These are phyloP conservation scores for Pyrenopolyporus hunteri DNA, from an alignment of 495 filamentous ascomycete genomes.

Conservation along the genomic window DNA sequence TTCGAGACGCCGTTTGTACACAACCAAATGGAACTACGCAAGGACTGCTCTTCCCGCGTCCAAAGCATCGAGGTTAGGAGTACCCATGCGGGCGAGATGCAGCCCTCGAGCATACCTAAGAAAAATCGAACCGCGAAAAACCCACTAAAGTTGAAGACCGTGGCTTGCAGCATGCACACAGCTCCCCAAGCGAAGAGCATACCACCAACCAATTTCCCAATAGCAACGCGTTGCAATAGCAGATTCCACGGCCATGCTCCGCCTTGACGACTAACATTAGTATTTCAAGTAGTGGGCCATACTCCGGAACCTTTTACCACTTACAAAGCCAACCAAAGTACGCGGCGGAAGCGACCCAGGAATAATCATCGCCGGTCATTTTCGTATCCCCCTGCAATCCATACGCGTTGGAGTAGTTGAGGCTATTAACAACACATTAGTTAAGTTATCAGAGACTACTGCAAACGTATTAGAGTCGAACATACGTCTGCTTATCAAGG, in stretches of 20 bases:
- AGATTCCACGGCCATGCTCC: slow-evolving; percentile 46
- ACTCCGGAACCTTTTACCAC: too few species aligned
- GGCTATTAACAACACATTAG: slow-evolving; percentile 3
- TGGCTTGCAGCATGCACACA: slow-evolving; percentile 41
- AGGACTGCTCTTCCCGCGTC: slow-evolving; percentile 35
- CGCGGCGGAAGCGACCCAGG: slow-evolving; percentile 43
- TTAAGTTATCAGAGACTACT: background rate
- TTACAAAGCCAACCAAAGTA: slow-evolving; percentile 45
- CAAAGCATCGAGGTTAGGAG: slow-evolving; percentile 42
- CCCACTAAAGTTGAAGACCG: slow-evolving; percentile 40
- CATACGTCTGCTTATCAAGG: slow-evolving; percentile 45
- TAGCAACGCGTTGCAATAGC: slow-evolving; percentile 40
- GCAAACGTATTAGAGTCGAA: slow-evolving; percentile 13
- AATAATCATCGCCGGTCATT: slow-evolving; percentile 44
- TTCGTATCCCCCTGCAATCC: slow-evolving; percentile 42
- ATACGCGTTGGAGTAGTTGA: slow-evolving; percentile 41
- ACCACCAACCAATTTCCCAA: slow-evolving; percentile 41
- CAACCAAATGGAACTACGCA: slow-evolving; percentile 37
- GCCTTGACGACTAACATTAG: slow-evolving; percentile 14
- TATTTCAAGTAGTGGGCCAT: background rate
- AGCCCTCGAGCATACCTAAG: slow-evolving; percentile 45
- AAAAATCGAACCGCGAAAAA: slow-evolving; percentile 46
- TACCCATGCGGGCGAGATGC: slow-evolving; percentile 42
- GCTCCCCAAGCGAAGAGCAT: slow-evolving; percentile 47
- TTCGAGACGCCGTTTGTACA: slow-evolving; percentile 35